Base-by-base conservation (phyloP, 306 rosid genomes). In the Castanea mollissima region DNA sequence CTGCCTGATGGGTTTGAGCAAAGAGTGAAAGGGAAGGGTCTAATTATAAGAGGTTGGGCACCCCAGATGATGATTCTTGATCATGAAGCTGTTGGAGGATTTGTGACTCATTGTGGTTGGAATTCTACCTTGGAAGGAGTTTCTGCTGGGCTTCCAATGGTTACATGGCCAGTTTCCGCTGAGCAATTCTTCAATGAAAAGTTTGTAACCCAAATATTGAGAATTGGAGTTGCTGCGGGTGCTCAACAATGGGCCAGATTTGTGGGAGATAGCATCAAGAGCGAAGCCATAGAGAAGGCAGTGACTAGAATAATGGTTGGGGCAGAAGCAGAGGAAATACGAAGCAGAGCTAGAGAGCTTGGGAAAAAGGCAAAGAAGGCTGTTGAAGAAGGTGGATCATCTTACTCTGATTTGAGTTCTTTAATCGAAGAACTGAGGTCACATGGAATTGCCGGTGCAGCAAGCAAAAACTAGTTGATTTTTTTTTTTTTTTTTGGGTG, bases 81-180 rank as follows among this genome's bases (percentile, higher is more conserved):
- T 20, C 86, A 84, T 23, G 60, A 57, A 79, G 82, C 88, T 1
- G 69, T 78, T 1, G 88, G 88, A 5, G 84, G 74, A 6, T 84
- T 84, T 60, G 79, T 84, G 71, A 87, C 81, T 59, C 83, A 84
- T 58, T 84, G 87, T 73, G 90, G 90, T 19, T 87, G 90, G 88
- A 87, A 87, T 57, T 86, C 84, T 0, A 23, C 71, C 0, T 23
- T 87, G 11, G 88, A 87, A 59, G 86, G 54, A 13, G 76, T 87
- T 35, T 21, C 54, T 19, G 76, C 82, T 0, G 88, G 90, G 12
- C 74, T 87, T 27, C 73, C 84, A 0, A 79, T 81, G 88, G 81
- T 73, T 44, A 87, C 86, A 1, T 87, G 90, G 90, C 90, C 90
- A 0, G 68, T 76, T 38, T 59, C 32, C 0, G 78, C 58, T 0